Conservation (phyloP, 1,284 basidiomycete species). For the Polyporus tsugae region DNA sequence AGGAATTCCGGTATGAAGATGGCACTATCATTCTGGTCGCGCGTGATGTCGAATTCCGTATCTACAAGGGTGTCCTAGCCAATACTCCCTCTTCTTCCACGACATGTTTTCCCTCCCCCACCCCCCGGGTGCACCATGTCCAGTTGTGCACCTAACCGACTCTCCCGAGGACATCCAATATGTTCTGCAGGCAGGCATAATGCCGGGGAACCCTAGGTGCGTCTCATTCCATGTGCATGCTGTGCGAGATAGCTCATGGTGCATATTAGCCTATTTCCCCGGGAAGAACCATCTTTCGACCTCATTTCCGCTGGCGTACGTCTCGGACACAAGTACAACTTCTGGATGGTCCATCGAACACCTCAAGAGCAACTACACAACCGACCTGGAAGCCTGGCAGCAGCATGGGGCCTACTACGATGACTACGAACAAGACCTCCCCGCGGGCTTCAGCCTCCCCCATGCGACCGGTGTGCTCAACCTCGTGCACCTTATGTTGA, state of each 20-base stretch:
- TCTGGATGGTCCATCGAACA: background rate
- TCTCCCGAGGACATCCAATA: constrained; percentile 3
- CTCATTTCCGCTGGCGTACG: constrained; percentile 10
- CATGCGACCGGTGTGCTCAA: too few relatives aligned
- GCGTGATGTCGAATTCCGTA: constrained; percentile 18
- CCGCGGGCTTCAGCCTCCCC: too few relatives aligned
- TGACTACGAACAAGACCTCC: background rate
- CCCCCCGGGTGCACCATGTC: background rate
- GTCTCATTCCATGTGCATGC: background rate
- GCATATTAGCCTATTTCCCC: background rate
- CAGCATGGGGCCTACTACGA: background rate
- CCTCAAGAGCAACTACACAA: constrained; percentile 10
- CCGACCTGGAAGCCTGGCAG: background rate
- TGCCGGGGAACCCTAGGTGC: background rate
- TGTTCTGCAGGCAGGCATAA: background rate
- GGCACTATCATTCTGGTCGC: constrained; percentile 25
- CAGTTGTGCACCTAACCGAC: constrained; percentile 3
- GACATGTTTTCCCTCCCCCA: constrained; percentile 22
- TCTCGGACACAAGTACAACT: constrained; percentile 24
- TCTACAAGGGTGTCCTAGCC: constrained; percentile 24
- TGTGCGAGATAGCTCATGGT: background rate
- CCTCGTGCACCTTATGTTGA: too few relatives aligned
- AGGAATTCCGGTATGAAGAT: constrained; percentile 27
- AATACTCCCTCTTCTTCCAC: constrained; percentile 21
- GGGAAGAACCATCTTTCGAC: background rate